Evolutionary conservation across 306 rosid genomes (phyloP).

Genomic region (Trifolium pratense): DNA sequence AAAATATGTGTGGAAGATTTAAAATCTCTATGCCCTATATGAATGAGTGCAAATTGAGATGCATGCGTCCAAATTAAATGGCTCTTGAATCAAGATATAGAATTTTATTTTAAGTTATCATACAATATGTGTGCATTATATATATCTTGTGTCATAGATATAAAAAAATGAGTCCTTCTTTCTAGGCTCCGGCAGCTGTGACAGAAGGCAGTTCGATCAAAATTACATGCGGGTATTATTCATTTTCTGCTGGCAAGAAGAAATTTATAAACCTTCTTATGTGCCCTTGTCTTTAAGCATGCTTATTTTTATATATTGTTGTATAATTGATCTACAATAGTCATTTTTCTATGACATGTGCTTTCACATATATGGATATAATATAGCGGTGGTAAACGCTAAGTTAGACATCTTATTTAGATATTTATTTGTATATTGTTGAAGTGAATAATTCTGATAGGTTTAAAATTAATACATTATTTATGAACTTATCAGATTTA

Average conservation of each 20-base stretch:
- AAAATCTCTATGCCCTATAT: constrained; percentile 32
- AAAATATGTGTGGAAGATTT: constrained; percentile 56
- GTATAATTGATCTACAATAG: background rate
- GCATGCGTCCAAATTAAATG: constrained; percentile 38
- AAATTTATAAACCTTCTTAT: background rate
- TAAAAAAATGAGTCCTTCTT: background rate
- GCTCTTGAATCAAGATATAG: constrained; percentile 23
- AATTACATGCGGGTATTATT: background rate
- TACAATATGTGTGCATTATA: background rate
- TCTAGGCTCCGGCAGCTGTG: background rate
- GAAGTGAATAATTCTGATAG: too few relatives aligned
- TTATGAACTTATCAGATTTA: too few relatives aligned
- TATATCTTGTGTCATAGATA: background rate
- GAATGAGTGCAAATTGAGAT: constrained; percentile 29
- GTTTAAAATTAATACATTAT: too few relatives aligned
- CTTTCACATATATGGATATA: background rate
- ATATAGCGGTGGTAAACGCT: too few relatives aligned
- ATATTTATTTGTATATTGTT: too few relatives aligned
- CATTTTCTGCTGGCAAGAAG: background rate
- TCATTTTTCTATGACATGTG: background rate
- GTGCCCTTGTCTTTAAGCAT: background rate
- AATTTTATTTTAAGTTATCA: constrained; percentile 17
- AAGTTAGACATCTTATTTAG: too few relatives aligned
- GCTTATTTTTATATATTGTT: background rate
- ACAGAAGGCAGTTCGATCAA: too few relatives aligned